Evolutionary conservation across 768 basidiomycete genomes (phyloP).

Genomic region (Mycena kentingensis): DNA sequence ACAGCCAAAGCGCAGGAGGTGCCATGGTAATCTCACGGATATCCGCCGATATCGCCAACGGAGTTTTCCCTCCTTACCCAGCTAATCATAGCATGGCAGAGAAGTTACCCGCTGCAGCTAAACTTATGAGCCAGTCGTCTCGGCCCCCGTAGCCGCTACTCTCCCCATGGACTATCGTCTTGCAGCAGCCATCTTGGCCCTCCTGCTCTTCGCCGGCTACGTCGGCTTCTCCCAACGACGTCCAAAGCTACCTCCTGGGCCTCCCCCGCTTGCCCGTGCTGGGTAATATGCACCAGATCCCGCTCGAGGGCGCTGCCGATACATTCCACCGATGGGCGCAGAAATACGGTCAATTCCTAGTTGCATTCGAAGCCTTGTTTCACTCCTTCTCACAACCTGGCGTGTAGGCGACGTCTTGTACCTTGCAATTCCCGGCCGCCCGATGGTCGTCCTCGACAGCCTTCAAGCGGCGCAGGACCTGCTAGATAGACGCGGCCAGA

Average conservation of each 20-base stretch:
- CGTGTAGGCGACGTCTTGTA: constrained; percentile 26
- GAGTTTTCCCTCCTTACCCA: too few species aligned
- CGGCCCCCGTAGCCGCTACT: too few species aligned
- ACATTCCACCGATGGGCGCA: constrained; percentile 6
- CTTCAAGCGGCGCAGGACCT: constrained; percentile 40
- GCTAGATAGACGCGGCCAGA: constrained; percentile 40
- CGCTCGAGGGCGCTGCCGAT: neutral
- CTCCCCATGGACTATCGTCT: too few species aligned
- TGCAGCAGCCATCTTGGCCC: too few species aligned
- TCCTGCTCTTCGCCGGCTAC: too few species aligned
- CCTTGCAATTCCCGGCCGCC: constrained; percentile 23
- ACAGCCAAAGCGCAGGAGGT: too few species aligned
- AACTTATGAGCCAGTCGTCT: too few species aligned
- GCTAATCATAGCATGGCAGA: too few species aligned
- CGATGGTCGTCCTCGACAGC: constrained; percentile 36
- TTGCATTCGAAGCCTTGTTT: neutral
- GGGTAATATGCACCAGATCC: constrained; percentile 6
- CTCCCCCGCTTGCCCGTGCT: neutral
- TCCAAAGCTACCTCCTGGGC: constrained; percentile 11
- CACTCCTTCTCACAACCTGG: neutral
- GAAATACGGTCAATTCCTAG: constrained; percentile 2
- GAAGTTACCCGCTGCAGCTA: too few species aligned
- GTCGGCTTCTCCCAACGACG: too few species aligned
- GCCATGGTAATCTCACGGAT: too few species aligned
- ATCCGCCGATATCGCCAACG: too few species aligned